These are phyloP conservation scores for Rhododendron molle DNA, from an alignment of 148 eudicot genomes.

Conservation along the genomic window DNA sequence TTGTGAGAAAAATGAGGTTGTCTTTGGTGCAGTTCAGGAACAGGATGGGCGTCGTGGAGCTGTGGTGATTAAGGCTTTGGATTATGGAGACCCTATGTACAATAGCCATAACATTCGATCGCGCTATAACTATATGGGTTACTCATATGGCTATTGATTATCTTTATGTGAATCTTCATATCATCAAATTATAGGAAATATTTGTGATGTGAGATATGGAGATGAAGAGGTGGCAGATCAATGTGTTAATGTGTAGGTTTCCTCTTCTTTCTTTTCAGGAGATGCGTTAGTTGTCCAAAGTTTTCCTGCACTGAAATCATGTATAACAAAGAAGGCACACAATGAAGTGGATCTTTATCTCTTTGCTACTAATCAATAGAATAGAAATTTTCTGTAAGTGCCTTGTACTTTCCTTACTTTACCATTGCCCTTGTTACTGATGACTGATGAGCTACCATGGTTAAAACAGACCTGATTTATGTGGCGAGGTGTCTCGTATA, in stretches of 20 bases:
- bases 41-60: constrained; percentile 66
- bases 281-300: background rate
- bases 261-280: background rate
- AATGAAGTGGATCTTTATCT: background rate
- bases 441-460: background rate
- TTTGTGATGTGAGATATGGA: constrained; percentile 6
- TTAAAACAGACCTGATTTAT: background rate
- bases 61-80: constrained; percentile 83
- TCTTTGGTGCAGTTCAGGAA: constrained; percentile 88
- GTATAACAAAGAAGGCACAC: background rate
- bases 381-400: background rate
- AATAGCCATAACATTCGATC: constrained; percentile 50
- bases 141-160: constrained; percentile 55
- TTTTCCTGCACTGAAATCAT: background rate
- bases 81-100: constrained; percentile 54
- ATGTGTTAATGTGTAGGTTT: background rate
- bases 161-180: background rate
- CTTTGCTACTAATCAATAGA: background rate
- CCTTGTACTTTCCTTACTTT: background rate
- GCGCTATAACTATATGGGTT: constrained; percentile 77
- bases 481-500: background rate
- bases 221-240: constrained; percentile 5
- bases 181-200: background rate
- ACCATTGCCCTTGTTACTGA: background rate
- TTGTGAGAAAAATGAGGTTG: constrained; percentile 64